These are phyloP conservation scores for Infundibulicybe gibba DNA, from an alignment of 768 basidiomycete genomes.

Conservation along the genomic window DNA sequence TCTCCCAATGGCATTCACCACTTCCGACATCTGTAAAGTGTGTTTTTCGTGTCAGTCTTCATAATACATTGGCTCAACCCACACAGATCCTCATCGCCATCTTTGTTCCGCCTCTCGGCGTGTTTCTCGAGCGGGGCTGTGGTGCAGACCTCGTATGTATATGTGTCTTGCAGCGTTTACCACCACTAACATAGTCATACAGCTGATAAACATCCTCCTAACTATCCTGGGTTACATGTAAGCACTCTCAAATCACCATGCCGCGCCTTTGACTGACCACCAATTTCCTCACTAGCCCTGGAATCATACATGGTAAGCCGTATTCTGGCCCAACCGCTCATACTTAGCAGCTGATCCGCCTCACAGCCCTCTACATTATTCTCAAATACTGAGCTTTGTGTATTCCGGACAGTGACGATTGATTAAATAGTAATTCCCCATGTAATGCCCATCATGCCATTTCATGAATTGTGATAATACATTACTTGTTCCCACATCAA, in stretches of 20 bases:
- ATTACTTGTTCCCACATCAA: too few relatives aligned
- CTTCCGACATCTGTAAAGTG: constrained; percentile 79
- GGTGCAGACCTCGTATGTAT: constrained; percentile 64
- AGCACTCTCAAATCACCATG: constrained; percentile 19
- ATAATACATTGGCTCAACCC: neutral
- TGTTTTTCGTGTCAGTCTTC: constrained; percentile 13
- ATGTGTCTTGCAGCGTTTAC: constrained; percentile 2
- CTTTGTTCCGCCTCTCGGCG: constrained; percentile 78
- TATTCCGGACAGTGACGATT: constrained; percentile 6
- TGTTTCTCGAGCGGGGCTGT: constrained; percentile 88
- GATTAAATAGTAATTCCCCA: neutral
- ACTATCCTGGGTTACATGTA: constrained; percentile 80
- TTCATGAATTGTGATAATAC: too few relatives aligned
- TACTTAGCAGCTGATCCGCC: constrained; percentile 9
- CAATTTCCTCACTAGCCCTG: constrained; percentile 46
- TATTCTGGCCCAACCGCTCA: neutral
- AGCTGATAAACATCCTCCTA: constrained; percentile 73
- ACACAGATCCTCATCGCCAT: constrained; percentile 56
- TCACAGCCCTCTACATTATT: constrained; percentile 74
- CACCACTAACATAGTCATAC: constrained; percentile 4
- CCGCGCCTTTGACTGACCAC: neutral
- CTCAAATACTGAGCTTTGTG: constrained; percentile 54
- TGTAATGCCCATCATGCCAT: neutral
- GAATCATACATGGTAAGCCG: constrained; percentile 64
- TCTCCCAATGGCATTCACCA: constrained; percentile 61